Evolutionary conservation across 495 filamentous ascomycete genomes (phyloP).

Genomic region (Lasiosphaeria ovina): DNA sequence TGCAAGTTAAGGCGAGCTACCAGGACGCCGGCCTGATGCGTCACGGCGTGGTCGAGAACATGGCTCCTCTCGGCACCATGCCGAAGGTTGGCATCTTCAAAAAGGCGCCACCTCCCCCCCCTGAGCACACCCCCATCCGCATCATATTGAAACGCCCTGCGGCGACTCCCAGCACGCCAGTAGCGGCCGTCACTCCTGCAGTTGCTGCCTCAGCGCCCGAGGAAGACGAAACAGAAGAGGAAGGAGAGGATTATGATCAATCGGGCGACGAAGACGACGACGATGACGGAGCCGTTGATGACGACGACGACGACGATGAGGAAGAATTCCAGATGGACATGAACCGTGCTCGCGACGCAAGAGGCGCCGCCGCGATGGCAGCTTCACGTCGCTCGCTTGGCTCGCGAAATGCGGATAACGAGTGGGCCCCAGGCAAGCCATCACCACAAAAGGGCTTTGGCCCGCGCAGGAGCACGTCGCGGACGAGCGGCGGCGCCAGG

Average conservation of each 20-base stretch:
- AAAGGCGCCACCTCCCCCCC: constrained; percentile 28
- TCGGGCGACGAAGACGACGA: constrained; percentile 10
- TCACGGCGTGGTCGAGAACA: constrained; percentile 64
- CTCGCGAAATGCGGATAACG: constrained; percentile 24
- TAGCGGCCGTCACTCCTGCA: constrained; percentile 8
- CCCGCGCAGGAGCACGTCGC: constrained; percentile 22
- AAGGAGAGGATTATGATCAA: constrained; percentile 23
- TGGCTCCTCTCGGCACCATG: constrained; percentile 65
- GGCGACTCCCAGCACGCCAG: constrained; percentile 4
- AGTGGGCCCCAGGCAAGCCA: constrained; percentile 16
- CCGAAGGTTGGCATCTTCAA: constrained; percentile 53
- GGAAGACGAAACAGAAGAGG: constrained; percentile 34
- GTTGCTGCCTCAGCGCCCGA: constrained; percentile 21
- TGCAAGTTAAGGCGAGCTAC: constrained; percentile 67
- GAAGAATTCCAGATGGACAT: no score
- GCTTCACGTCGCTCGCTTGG: constrained; percentile 20
- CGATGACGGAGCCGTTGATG: constrained; percentile 14
- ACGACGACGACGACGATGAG: constrained; percentile 6
- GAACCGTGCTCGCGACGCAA: no score
- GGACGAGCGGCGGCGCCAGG: constrained; percentile 21
- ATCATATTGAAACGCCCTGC: constrained; percentile 42
- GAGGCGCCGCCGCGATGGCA: background rate
- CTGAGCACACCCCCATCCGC: constrained; percentile 25
- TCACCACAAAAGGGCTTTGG: constrained; percentile 13
- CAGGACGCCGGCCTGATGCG: constrained; percentile 62